phyloP scores from a whole-genome alignment of 2,329 filamentous ascomycete species.

The Sporothrix pseudoabietina region DNA sequence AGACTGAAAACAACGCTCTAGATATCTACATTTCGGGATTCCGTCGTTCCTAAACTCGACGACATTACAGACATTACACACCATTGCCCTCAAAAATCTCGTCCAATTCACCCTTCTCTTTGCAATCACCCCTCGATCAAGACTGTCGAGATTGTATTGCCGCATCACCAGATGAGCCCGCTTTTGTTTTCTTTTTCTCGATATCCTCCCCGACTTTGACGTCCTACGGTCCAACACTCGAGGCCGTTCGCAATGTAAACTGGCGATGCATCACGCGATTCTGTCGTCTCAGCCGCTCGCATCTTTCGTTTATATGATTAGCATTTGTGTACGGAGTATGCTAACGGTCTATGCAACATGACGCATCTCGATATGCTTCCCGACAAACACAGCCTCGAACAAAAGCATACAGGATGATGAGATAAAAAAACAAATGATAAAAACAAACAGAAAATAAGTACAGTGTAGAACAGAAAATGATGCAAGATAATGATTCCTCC shows the following conservation, averaged over 20 bases:
- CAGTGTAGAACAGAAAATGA: conserved; percentile 16
- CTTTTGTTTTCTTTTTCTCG: neutral
- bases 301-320: neutral
- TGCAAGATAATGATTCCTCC: conserved; percentile 5
- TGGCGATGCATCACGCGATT: neutral
- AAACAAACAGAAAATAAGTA: neutral
- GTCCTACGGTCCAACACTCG: neutral
- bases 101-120: neutral
- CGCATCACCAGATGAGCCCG: neutral
- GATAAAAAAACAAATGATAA: conserved; percentile 3
- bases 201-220: neutral
- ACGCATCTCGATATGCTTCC: neutral
- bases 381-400: neutral
- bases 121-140: neutral
- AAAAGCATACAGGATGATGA: neutral
- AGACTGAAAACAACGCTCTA: neutral
- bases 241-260: neutral
- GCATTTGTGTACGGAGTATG: neutral
- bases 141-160: neutral
- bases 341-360: conserved; percentile 4
- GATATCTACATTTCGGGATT: neutral
- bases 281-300: neutral
- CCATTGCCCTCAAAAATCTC: too few relatives aligned
- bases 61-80: neutral
- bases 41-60: neutral